Evolutionary conservation across 352 stramenopile genomes (phyloP), one percentile per base, ranked within the genome.

Genomic region (Phytophthora aleatoria): DNA sequence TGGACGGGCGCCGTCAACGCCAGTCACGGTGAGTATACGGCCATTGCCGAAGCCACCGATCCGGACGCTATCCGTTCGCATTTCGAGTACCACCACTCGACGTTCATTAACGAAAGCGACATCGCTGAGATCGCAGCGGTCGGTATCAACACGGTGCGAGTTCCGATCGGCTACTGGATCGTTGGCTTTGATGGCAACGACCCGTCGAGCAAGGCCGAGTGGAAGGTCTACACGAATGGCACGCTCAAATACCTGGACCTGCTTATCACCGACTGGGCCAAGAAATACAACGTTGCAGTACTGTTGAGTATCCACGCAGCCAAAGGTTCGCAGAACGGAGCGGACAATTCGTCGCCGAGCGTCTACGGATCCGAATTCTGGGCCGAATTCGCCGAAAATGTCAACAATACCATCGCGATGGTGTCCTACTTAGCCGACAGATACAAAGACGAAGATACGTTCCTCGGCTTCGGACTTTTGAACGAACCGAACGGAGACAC

Each of bases 121-220:
- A 91, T 95, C 57, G 58, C 57, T 5, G 70, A 64, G 7, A 93
- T 95, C 50, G 81, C 79, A 0, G 66, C 57, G 5, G 68, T 81
- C 8, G 83, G 84, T 0, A 76, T 95, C 65, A 93, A 95, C 64
- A 92, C 85, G 1, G 82, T 94, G n/a, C 84, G 86, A 6, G 84
- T 94, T 9, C 83, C 86, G 0, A 71, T 95, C 3, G 86, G 86
- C 13, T 93, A 89, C 62, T 95, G 84, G 86, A 92, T 95, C 72
- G 63, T 80, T 2, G 81, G 81, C 38, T 89, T 85, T 43, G 77
- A 90, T 68, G n/a, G 86, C 48, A 50, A 90, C 59, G 81, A 90
- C 38, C 64, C 69, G 15, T 78, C 63, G 3, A 58, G 67, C 5
- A 54, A 61, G 24, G 59, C 55, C 7, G 76, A 89, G 60, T 91